Conservation (phyloP, 805 yeast species). For the Spathaspora passalidarum region DNA sequence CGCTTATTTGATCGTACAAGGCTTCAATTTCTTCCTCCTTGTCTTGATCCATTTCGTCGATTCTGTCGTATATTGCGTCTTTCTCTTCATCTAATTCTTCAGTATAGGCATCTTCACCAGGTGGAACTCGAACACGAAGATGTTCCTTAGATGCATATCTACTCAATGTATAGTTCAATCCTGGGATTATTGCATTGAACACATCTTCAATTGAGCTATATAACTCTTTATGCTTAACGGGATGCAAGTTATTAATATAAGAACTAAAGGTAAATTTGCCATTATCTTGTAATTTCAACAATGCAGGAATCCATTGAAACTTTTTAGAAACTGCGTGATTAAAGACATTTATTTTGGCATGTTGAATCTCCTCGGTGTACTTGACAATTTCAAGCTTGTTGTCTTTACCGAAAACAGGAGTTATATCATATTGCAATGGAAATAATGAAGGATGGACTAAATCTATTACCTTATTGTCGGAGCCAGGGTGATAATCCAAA, state of each 20-base stretch:
- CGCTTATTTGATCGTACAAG: slow-evolving; percentile 8
- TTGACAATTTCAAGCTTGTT: slow-evolving; percentile 9
- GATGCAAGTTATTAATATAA: slow-evolving; percentile 42
- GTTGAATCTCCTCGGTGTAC: slow-evolving; percentile 9
- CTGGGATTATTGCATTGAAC: slow-evolving; percentile 29
- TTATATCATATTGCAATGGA: slow-evolving; percentile 28
- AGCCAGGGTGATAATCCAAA: slow-evolving; percentile 36
- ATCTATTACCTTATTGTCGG: slow-evolving; percentile 34
- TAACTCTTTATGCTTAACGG: slow-evolving; percentile 19
- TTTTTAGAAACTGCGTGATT: slow-evolving; percentile 17
- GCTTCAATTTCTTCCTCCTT: slow-evolving; percentile 6
- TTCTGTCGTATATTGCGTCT: slow-evolving; percentile 5
- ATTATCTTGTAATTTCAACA: slow-evolving; percentile 11
- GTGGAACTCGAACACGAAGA: slow-evolving; percentile 14
- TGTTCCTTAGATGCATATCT: slow-evolving; percentile 17
- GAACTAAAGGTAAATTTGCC: slow-evolving; percentile 21
- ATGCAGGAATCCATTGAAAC: slow-evolving; percentile 39
- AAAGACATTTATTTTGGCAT: slow-evolving; percentile 12
- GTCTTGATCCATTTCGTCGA: slow-evolving; percentile 7
- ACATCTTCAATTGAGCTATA: slow-evolving; percentile 28
- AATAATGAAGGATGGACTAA: slow-evolving; percentile 42
- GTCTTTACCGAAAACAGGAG: slow-evolving; percentile 16
- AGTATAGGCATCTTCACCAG: slow-evolving; percentile 13
- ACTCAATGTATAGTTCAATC: slow-evolving; percentile 25
- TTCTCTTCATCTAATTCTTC: background rate